Conservation (phyloP, 306 rosid species). For the Crataegus laevigata region DNA sequence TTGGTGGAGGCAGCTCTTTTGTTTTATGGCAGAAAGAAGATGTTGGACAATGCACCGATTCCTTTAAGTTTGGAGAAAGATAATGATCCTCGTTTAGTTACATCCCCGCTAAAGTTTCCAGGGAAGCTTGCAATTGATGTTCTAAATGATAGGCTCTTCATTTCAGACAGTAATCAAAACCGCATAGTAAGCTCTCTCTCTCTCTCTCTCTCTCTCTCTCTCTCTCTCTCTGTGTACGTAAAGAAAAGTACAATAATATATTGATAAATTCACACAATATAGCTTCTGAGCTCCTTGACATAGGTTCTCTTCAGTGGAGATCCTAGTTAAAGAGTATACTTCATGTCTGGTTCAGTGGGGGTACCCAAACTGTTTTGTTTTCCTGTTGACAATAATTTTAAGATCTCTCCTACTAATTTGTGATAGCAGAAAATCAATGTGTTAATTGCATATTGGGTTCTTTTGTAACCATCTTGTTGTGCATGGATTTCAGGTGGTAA, state of each 20-base stretch:
- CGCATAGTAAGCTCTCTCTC: conserved; percentile 64
- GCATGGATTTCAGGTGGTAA: conserved; percentile 69
- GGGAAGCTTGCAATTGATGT: conserved; percentile 87
- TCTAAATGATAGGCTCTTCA: conserved; percentile 87
- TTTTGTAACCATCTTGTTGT: conserved; percentile 13
- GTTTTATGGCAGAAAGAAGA: conserved; percentile 67
- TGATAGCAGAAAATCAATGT: not conserved
- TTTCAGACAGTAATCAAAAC: conserved; percentile 94
- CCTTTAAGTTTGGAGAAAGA: conserved; percentile 73
- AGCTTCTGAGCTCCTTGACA: not conserved
- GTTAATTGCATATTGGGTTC: not conserved
- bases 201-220: not conserved
- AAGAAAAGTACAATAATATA: not conserved
- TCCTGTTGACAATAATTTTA: not conserved
- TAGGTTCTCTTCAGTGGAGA: not conserved
- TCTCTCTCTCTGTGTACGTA: not conserved
- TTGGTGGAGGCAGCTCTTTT: conserved; percentile 90
- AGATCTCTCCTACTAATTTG: not conserved
- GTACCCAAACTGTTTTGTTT: not conserved
- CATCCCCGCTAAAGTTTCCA: conserved; percentile 94
- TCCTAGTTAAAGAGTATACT: not conserved
- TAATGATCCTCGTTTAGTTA: conserved; percentile 71
- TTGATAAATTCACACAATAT: not conserved
- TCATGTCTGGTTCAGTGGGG: not conserved
- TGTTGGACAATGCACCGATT: conserved; percentile 57